Conservation (phyloP, 83 land plant genomes). For the Picea engelmannii region DNA sequence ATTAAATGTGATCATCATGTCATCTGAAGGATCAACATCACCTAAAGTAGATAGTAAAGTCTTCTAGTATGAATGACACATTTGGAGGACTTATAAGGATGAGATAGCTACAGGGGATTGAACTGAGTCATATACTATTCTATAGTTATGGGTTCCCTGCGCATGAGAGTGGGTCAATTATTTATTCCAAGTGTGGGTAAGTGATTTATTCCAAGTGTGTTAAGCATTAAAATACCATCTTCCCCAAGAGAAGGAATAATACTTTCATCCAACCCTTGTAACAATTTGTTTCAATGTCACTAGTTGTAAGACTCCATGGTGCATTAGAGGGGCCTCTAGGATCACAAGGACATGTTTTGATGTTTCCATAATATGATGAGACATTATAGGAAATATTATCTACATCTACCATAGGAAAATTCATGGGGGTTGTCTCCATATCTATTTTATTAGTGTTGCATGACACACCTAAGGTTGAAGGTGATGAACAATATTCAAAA, state of each 20-base stretch:
- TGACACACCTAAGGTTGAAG: not conserved
- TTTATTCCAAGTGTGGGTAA: not conserved
- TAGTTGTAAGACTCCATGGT: not conserved
- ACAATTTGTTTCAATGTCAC: not conserved
- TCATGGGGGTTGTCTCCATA: not conserved
- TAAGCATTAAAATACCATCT: not conserved
- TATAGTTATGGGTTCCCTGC: no score
- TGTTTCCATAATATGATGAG: not conserved
- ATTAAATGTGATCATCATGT: no score
- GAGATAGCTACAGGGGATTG: no score
- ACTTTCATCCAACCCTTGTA: not conserved
- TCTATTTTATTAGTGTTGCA: constrained; percentile 1
- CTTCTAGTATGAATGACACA: no score
- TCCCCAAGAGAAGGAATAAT: not conserved
- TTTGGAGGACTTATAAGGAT: no score
- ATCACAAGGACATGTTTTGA: not conserved
- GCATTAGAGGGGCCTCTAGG: not conserved
- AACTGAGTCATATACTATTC: no score
- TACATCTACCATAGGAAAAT: not conserved
- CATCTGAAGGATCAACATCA: no score
- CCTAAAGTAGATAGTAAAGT: no score
- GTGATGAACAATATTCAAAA: not conserved
- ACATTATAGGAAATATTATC: not conserved
- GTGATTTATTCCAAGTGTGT: not conserved
- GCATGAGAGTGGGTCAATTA: no score